A percentile compares a stretch with the other conserved stretches of the same genome.
Evolutionary conservation across 1,139 yeast genomes (phyloP).

Genomic region (Pichia sp.): DNA sequence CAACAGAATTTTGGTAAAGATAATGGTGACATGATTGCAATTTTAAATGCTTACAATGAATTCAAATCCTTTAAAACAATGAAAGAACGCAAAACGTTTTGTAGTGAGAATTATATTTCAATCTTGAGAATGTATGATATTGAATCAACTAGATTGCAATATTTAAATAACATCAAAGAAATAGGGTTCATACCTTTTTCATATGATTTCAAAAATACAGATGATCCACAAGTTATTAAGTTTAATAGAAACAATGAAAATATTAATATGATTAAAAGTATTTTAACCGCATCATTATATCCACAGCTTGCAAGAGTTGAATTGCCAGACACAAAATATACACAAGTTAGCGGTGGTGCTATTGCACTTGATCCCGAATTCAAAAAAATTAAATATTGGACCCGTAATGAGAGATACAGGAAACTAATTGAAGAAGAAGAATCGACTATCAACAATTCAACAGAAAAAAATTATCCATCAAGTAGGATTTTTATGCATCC

Average conservation of each 20-base stretch:
- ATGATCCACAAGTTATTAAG: not conserved
- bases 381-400: constrained; percentile 63
- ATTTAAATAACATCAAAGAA: constrained; percentile 59
- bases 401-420: constrained; percentile 42
- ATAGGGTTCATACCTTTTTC: constrained; percentile 63
- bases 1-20: constrained; percentile 39
- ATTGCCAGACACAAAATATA: constrained; percentile 72
- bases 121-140: constrained; percentile 64
- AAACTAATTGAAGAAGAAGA: constrained; percentile 12
- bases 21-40: constrained; percentile 71
- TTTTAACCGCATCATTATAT: constrained; percentile 72
- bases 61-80: constrained; percentile 35
- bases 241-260: constrained; percentile 47
- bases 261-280: constrained; percentile 49
- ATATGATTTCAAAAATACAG: constrained; percentile 30
- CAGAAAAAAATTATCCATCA: constrained; percentile 39
- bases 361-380: constrained; percentile 83
- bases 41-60: constrained; percentile 48
- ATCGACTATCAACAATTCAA: not conserved
- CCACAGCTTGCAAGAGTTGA: constrained; percentile 81
- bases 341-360: constrained; percentile 68
- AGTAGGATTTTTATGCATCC: constrained; percentile 78
- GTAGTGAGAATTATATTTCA: constrained; percentile 59
- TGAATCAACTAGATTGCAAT: constrained; percentile 62
- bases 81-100: constrained; percentile 40